Evolutionary conservation across 2,329 filamentous ascomycete species (phyloP).

Genomic region (Cladophialophora exuberans): DNA sequence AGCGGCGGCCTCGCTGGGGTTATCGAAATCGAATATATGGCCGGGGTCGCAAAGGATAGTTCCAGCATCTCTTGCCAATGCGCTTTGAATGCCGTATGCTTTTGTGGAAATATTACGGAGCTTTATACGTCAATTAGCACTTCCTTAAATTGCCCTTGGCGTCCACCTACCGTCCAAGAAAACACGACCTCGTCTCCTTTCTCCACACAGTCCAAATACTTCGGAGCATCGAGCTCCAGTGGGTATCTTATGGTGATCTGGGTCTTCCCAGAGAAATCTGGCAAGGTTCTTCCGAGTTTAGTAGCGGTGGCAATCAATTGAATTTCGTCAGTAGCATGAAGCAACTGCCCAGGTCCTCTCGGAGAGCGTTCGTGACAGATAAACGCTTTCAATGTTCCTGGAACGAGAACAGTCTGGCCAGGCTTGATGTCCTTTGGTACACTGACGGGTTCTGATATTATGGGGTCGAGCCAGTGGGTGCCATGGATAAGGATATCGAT

Average conservation of each 20-base stretch:
- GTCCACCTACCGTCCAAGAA: neutral
- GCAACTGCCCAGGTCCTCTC: neutral
- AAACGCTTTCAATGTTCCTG: neutral
- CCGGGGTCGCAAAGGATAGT: neutral
- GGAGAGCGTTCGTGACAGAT: neutral
- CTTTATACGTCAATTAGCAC: neutral
- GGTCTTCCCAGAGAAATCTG: neutral
- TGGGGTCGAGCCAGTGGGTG: neutral
- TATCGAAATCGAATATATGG: neutral
- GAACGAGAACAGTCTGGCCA: neutral
- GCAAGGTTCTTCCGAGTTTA: neutral
- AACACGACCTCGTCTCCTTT: neutral
- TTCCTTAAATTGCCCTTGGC: neutral
- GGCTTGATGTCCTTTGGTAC: neutral
- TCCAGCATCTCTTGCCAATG: neutral
- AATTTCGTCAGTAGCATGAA: neutral
- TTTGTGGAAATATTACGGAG: neutral
- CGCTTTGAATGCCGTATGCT: neutral
- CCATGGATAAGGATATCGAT: constrained; percentile 4
- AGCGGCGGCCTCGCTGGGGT: neutral
- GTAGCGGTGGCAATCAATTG: neutral
- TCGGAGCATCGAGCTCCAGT: neutral
- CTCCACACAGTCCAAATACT: neutral
- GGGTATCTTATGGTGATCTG: neutral
- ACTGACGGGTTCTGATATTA: neutral